Conservation (phyloP, 2,329 filamentous ascomycete species). For the Cryphonectria parasitica region DNA sequence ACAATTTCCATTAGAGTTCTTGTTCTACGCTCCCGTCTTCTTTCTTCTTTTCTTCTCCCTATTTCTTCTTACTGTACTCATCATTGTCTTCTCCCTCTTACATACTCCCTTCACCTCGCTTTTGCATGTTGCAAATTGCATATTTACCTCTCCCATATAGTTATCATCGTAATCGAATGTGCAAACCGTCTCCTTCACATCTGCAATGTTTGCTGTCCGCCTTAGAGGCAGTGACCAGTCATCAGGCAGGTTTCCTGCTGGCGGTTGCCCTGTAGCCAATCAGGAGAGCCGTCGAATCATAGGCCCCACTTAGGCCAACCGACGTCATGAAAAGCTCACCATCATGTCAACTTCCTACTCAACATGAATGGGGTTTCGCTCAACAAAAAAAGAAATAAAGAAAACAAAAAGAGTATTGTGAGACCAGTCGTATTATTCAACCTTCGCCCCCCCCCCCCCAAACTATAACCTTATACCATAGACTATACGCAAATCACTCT, state of each 20-base stretch:
- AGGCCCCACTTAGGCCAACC: constrained; percentile 7
- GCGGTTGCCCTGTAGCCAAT: constrained; percentile 2
- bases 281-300: not conserved
- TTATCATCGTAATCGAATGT: not conserved
- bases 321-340: constrained; percentile 27
- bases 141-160: not conserved
- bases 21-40: not conserved
- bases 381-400: not conserved
- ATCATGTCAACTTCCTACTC: not conserved
- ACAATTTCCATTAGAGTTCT: not conserved
- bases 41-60: not conserved
- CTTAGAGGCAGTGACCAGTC: not conserved
- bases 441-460: not conserved
- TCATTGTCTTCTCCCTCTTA: not conserved
- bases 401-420: no score
- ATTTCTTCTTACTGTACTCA: no score
- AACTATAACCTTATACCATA: not conserved
- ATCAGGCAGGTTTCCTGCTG: not conserved
- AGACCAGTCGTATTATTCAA: not conserved
- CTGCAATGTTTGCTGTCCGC: not conserved
- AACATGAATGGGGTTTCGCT: not conserved
- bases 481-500: not conserved
- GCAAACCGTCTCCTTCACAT: not conserved
- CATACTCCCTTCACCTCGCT: not conserved
- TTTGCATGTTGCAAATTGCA: not conserved